A percentile compares a stretch with the other conserved stretches of the same genome.
These are phyloP conservation scores for Craterostigma plantagineum DNA, from an alignment of 257 asterid species.

Conservation along the genomic window DNA sequence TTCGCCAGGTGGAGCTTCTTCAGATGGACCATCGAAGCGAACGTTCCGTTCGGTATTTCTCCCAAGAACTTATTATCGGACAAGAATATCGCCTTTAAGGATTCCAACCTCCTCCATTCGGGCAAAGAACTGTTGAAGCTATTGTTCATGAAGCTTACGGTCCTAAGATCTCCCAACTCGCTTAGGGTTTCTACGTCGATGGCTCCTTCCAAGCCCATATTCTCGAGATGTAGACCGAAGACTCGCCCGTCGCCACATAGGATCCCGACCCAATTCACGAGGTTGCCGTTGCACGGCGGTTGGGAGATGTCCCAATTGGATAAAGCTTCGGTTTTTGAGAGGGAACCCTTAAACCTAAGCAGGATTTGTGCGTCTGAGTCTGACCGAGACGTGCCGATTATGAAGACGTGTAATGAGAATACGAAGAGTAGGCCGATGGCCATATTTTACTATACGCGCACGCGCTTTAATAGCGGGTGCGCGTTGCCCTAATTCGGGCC, in stretches of 20 bases:
- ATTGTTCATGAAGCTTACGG: constrained; percentile 31
- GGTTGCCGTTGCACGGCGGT: background rate
- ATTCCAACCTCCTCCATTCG: constrained; percentile 12
- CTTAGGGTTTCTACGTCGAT: constrained; percentile 28
- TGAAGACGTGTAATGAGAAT: too few relatives aligned
- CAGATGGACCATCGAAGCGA: constrained; percentile 25
- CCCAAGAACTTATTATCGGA: constrained; percentile 35
- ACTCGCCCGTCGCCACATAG: constrained; percentile 3
- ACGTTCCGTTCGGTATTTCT: constrained; percentile 12
- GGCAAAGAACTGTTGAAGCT: constrained; percentile 33
- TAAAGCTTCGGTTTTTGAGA: too few relatives aligned
- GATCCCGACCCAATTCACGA: constrained; percentile 1
- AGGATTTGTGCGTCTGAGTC: too few relatives aligned
- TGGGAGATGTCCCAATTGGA: too few relatives aligned
- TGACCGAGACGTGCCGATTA: too few relatives aligned
- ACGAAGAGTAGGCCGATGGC: too few relatives aligned
- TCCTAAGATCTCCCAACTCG: constrained; percentile 17
- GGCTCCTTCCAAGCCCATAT: constrained; percentile 27
- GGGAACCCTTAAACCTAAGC: too few relatives aligned
- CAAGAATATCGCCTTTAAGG: constrained; percentile 22
- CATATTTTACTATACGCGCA: too few relatives aligned
- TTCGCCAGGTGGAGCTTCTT: constrained; percentile 40
- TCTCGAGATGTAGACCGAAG: constrained; percentile 14
- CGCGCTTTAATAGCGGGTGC: too few relatives aligned
- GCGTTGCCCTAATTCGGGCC: too few relatives aligned